Evolutionary conservation across 2,329 filamentous ascomycete genomes (phyloP).

Genomic region (Aspergillus melleus): DNA sequence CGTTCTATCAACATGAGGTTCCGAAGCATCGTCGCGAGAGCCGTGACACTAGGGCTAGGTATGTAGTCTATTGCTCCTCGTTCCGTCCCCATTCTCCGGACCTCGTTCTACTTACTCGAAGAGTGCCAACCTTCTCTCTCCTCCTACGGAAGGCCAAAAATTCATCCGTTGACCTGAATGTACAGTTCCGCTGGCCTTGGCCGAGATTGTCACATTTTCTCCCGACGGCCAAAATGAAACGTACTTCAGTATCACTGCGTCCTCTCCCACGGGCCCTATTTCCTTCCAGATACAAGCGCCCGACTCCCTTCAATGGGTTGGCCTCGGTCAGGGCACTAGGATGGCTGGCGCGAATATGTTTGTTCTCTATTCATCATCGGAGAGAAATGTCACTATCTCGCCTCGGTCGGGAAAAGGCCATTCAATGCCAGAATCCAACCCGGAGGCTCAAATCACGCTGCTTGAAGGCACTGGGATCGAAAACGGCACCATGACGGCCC

Average conservation of each 20-base stretch:
- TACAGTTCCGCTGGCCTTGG: slow-evolving; percentile 1
- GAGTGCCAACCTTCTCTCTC: neutral
- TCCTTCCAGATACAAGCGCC: slow-evolving; percentile 60
- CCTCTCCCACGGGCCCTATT: slow-evolving; percentile 54
- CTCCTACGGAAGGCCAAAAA: too few relatives aligned
- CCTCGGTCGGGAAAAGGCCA: slow-evolving; percentile 54
- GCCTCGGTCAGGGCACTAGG: slow-evolving; percentile 55
- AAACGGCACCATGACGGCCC: slow-evolving; percentile 57
- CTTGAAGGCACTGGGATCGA: slow-evolving; percentile 60
- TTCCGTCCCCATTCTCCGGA: neutral
- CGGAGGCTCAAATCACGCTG: slow-evolving; percentile 50
- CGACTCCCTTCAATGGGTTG: slow-evolving; percentile 50
- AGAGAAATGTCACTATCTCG: slow-evolving; percentile 62
- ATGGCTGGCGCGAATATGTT: slow-evolving; percentile 64
- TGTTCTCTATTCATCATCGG: slow-evolving; percentile 56
- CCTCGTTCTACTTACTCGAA: neutral
- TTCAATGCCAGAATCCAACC: slow-evolving; percentile 48
- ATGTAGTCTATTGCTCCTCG: neutral
- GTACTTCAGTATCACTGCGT: slow-evolving; percentile 52
- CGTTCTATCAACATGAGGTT: neutral
- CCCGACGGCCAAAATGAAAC: slow-evolving; percentile 17
- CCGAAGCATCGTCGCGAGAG: neutral
- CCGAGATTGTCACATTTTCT: slow-evolving; percentile 12
- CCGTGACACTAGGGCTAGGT: neutral
- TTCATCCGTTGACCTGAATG: neutral